These are phyloP conservation scores for Brassica nigra DNA, from an alignment of 345 rosid species.

Conservation along the genomic window DNA sequence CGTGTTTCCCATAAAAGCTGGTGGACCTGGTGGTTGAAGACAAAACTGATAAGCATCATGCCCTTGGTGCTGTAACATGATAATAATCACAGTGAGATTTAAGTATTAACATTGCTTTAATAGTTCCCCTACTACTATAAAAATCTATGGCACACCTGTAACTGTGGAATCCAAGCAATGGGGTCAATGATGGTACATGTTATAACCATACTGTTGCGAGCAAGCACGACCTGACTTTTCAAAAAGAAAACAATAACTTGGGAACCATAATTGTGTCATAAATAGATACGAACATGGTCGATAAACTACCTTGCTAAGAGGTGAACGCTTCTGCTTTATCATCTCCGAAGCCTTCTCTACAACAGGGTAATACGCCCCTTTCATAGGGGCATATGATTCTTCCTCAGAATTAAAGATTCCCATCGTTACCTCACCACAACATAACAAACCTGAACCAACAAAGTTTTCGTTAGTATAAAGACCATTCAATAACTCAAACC, in stretches of 20 bases:
- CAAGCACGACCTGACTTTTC: slow-evolving; percentile 74
- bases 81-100: neutral
- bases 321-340: slow-evolving; percentile 53
- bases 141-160: slow-evolving; percentile 52
- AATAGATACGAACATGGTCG: neutral
- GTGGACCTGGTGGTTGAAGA: slow-evolving; percentile 89
- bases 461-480: neutral
- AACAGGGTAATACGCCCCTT: slow-evolving; percentile 62
- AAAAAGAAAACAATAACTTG: slow-evolving; percentile 7
- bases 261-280: neutral
- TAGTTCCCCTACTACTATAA: no score
- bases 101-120: neutral
- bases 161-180: slow-evolving; percentile 70
- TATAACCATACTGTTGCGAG: slow-evolving; percentile 74
- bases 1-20: slow-evolving; percentile 97
- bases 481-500: neutral
- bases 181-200: slow-evolving; percentile 72
- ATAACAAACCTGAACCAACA: slow-evolving; percentile 55
- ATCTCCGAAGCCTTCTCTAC: slow-evolving; percentile 74
- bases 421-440: slow-evolving; percentile 40
- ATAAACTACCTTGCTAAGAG: slow-evolving; percentile 63
- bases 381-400: slow-evolving; percentile 56
- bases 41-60: slow-evolving; percentile 85
- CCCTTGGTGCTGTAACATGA: slow-evolving; percentile 62
- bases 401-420: slow-evolving; percentile 56